These are phyloP conservation scores for Beauveria sp. DNA, from an alignment of 2,329 filamentous ascomycete genomes.

Conservation along the genomic window DNA sequence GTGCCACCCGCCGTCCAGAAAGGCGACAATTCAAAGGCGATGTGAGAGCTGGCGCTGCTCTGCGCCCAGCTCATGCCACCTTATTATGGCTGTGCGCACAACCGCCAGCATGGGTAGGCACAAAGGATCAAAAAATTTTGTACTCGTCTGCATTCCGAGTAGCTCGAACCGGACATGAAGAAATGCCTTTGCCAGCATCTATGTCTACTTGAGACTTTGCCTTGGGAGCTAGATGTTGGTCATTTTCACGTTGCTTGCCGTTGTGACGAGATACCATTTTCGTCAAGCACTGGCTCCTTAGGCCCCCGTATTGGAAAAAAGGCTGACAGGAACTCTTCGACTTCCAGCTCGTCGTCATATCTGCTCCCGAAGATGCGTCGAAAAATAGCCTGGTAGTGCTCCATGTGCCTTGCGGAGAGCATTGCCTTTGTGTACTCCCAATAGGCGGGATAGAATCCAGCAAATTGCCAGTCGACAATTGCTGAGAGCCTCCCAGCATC, in stretches of 20 bases:
- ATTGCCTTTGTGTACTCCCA: conserved; percentile 29
- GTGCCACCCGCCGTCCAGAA: background rate
- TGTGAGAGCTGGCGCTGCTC: background rate
- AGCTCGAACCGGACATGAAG: no score
- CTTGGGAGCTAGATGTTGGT: background rate
- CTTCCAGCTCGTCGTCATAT: background rate
- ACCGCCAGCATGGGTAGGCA: background rate
- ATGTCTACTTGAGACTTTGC: background rate
- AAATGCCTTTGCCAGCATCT: no score
- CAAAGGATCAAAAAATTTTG: no score
- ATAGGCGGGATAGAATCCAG: conserved; percentile 38
- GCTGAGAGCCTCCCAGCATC: conserved; percentile 23
- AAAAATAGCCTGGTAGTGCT: conserved; percentile 1
- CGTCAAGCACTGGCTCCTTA: background rate
- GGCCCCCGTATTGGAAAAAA: background rate
- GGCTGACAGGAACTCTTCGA: background rate
- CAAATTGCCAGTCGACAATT: conserved; percentile 40
- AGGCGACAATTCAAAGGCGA: background rate
- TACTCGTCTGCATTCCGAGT: no score
- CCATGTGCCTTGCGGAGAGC: background rate
- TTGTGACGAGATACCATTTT: background rate
- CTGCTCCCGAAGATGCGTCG: background rate
- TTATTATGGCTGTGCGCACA: no score
- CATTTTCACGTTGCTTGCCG: background rate
- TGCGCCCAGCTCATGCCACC: background rate